phyloP scores from a whole-genome alignment of 1,139 yeast species.

The Yamadazyma kanchanaburiensis region DNA sequence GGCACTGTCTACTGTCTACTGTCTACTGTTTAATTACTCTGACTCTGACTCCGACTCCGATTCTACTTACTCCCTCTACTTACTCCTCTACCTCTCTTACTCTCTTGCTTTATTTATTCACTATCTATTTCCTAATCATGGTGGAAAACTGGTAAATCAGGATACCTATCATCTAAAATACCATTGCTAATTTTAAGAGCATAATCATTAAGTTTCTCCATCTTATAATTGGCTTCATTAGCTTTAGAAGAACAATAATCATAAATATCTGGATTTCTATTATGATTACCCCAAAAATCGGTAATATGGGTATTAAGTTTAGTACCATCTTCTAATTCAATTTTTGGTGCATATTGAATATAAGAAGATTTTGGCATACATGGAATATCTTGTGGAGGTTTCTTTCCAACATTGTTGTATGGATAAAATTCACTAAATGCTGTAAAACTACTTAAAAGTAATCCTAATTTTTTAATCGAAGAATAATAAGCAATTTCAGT shows the following conservation, averaged over 20 bases:
- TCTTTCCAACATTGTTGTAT: not conserved
- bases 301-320: not conserved
- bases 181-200: constrained; percentile 6
- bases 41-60: no score
- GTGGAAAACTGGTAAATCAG: not conserved
- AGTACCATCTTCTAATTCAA: constrained; percentile 3
- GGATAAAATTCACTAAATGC: constrained; percentile 9
- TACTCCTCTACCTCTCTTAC: no score
- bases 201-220: constrained; percentile 3
- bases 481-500: constrained; percentile 7
- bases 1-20: no score
- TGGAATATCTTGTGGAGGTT: not conserved
- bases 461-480: constrained; percentile 9
- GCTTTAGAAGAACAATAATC: constrained; percentile 5
- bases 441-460: not conserved
- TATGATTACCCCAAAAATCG: no score
- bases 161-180: constrained; percentile 1
- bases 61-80: no score
- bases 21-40: no score
- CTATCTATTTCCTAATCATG: no score
- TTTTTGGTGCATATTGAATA: constrained; percentile 9
- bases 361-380: constrained; percentile 6
- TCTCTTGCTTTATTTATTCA: no score
- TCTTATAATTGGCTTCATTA: constrained; percentile 1
- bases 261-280: not conserved